phyloP scores from a whole-genome alignment of 2,329 filamentous ascomycete species.

The Exophiala bonariae region DNA sequence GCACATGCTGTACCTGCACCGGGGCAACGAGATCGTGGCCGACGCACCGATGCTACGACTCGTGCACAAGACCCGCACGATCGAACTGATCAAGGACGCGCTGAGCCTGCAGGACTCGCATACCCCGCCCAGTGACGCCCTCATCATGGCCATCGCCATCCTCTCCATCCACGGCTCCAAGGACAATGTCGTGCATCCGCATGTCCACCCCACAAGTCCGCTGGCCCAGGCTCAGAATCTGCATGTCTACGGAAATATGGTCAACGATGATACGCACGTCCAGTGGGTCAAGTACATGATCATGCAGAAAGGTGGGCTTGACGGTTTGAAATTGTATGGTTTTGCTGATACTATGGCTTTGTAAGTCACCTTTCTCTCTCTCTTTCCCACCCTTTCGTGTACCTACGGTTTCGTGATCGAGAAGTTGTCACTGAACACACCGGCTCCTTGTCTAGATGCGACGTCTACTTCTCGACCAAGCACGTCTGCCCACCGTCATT shows the following conservation, averaged over 20 bases:
- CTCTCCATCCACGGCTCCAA: conserved; percentile 14
- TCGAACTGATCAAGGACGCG: conserved; percentile 20
- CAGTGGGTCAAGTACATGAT: conserved; percentile 16
- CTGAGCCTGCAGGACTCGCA: conserved; percentile 9
- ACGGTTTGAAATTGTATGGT: conserved; percentile 15
- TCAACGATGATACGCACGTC: conserved; percentile 19
- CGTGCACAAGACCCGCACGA: conserved; percentile 17
- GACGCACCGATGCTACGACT: conserved; percentile 15
- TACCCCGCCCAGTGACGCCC: conserved; percentile 11
- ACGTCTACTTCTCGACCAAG: conserved; percentile 22
- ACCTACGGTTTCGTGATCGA: too few relatives aligned
- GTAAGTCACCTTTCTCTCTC: conserved; percentile 8
- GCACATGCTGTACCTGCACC: conserved; percentile 13
- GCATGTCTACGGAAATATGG: conserved; percentile 21
- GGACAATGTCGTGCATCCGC: conserved; percentile 9
- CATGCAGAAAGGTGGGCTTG: conserved; percentile 17
- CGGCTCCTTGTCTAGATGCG: conserved; percentile 12
- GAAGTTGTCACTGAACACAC: not conserved
- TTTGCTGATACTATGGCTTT: conserved; percentile 23
- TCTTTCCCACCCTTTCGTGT: not conserved
- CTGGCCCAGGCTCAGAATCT: conserved; percentile 15
- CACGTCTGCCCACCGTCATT: conserved; percentile 11
- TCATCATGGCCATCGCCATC: conserved; percentile 20
- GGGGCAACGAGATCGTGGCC: conserved; percentile 15
- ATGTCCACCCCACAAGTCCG: conserved; percentile 15